Evolutionary conservation across 1,284 basidiomycete species (phyloP), one percentile per base, ranked within the genome.

Genomic region (Fomitopsis schrenkii): DNA sequence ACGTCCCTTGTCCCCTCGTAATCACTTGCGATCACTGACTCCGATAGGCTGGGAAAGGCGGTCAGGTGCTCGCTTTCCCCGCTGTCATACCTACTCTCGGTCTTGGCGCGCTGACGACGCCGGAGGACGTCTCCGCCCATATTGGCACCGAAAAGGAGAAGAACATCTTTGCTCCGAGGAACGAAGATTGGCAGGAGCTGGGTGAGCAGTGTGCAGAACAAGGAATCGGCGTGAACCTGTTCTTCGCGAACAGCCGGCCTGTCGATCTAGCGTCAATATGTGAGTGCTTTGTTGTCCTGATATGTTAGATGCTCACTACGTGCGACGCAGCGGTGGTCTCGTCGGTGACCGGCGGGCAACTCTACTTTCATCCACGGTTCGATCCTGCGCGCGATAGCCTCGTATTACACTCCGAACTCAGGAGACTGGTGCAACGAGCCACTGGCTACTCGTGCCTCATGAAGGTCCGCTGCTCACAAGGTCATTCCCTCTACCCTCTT

Each of bases 301-400:
- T 41, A 17, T 35, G 35, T 28, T 48, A 10, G n/a, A 26, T 19
- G n/a, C 22, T 40, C n/a, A 35, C 26, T 17, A 8, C 28, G 1
- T 48, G 46, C 45, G 36, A 22, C 42, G 28, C 45, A 92, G 90
- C 87, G 40, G 76, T 84, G 2, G 80, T 95, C 6, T 75, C 91
- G 0, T 86, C 86, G 0, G 73, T 88, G 17, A 95, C 94, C 0
- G 97, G 97, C n/a, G 97, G 97, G 19, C 94, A 97, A 62, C 72
- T 97, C 1, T 96, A 90, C 77, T 97, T 93, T 79, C 93, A 97
- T 71, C 97, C 97, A 7, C 86, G 93, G 40, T 99, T 96, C 74
- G 84, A 91, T 61, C 82, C 86, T 0, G 76, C 78, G 2, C 83
- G 91, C 50, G 95, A 98, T 72, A 82, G 83, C 9, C 72, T 79